Evolutionary conservation across 495 filamentous ascomycete genomes (phyloP), one percentile per base, ranked within the genome.

Genomic region (Cercophora samala): DNA sequence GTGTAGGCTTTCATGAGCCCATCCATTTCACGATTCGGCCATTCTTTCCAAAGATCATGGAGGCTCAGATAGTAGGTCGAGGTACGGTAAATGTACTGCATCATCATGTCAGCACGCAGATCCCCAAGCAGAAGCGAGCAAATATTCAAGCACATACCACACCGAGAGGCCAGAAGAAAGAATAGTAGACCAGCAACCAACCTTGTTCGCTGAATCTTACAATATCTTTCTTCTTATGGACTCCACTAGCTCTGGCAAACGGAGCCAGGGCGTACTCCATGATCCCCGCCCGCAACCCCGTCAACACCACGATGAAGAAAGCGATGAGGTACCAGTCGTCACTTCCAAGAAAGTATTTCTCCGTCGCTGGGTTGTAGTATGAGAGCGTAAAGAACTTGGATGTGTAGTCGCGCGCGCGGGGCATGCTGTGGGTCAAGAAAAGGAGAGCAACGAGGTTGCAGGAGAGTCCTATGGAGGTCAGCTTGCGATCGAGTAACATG

Each of bases 121-220:
- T 9, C 37, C 13, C 11, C 37, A 46, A 46, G 13, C 37, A 46
- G 15, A 13, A 46, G 2, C 37, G 37, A 17, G 13, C 5, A 11
- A 9, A 3, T 11, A 17, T 18, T 46, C 13, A 9, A 1, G 23
- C 25, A 85, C 91, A 63, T 85, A 97, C 92, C 86, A 94, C 83
- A 68, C 95, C 95, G 64, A 94, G 78, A 4, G 86, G 78, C 89
- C 92, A 98, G 75, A 92, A 93, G 63, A 88, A 79, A 25, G 75
- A 75, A 75, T 92, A 91, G 80, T 97, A 98, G 42, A 93, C 71
- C 25, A 91, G 75, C 73, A 96, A 82, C 91, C 93, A 99, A 61
- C 88, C 92, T 80, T 99, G 95, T 77, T 99, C 95, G 60, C 92
- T 91, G 77, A 98, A 91, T 53, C 96, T 85, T 23, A 91, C 83